Evolutionary conservation across 2,329 filamentous ascomycete species (phyloP).

Genomic region (Penicillium occitanis): DNA sequence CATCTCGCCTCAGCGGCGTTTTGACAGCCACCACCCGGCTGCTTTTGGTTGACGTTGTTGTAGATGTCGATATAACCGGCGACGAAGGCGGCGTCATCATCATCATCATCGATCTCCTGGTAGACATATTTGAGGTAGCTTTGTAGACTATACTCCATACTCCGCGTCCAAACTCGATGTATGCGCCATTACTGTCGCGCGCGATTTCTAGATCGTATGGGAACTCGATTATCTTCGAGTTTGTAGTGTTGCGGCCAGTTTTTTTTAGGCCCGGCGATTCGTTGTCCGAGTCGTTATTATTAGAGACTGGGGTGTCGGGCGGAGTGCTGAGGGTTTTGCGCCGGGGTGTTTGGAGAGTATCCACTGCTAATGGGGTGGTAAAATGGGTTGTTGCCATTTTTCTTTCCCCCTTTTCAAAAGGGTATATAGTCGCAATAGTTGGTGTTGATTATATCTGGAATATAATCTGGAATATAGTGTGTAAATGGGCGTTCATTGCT

Average conservation of each 20-base stretch:
- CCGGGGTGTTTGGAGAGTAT: not conserved
- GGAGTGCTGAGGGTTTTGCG: conserved; percentile 13
- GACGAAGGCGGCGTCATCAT: conserved; percentile 37
- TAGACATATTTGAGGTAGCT: conserved; percentile 32
- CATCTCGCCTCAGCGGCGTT: conserved; percentile 43
- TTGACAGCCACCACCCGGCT: conserved; percentile 47
- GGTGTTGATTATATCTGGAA: not conserved
- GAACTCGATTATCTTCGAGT: conserved; percentile 26
- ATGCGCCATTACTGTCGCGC: conserved; percentile 28
- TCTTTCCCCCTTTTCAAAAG: not conserved
- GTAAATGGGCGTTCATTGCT: not conserved
- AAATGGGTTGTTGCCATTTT: conserved; percentile 14
- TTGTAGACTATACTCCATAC: conserved; percentile 52
- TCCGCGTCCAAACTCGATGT: conserved; percentile 45
- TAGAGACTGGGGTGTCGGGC: conserved; percentile 10
- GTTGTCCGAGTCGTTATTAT: not conserved
- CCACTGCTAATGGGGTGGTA: conserved; percentile 1
- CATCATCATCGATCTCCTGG: conserved; percentile 8
- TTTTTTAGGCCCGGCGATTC: too few relatives aligned
- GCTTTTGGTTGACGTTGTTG: not conserved
- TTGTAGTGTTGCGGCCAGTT: too few relatives aligned
- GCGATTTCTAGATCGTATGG: conserved; percentile 34
- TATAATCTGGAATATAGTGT: not conserved
- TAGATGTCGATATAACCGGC: conserved; percentile 25
- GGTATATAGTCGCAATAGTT: not conserved